Evolutionary conservation across 768 basidiomycete genomes (phyloP).

Genomic region (Coprinopsis sp.): DNA sequence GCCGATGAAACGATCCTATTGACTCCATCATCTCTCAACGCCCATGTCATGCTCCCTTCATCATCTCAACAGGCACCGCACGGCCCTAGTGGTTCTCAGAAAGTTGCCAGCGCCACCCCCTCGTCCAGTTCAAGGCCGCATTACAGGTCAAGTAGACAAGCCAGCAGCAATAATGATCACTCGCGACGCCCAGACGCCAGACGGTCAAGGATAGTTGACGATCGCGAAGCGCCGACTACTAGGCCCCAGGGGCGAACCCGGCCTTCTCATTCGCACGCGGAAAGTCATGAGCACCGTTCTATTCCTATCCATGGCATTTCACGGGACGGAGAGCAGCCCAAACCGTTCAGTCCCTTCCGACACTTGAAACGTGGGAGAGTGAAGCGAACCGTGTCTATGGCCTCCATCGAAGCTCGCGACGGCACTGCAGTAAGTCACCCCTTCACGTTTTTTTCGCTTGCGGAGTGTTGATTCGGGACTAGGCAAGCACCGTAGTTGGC

Average conservation of each 20-base stretch:
- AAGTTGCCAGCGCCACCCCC: conserved; percentile 4
- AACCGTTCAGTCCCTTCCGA: conserved; percentile 59
- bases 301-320: conserved; percentile 25
- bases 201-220: background rate
- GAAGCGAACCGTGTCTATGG: conserved; percentile 66
- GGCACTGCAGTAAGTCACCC: conserved; percentile 68
- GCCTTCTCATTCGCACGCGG: no score
- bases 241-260: no score
- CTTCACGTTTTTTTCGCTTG: background rate
- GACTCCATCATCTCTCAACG: conserved; percentile 66
- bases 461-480: conserved; percentile 11
- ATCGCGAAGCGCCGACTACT: background rate
- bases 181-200: background rate
- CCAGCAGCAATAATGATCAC: background rate
- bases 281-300: background rate
- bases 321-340: conserved; percentile 34
- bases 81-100: conserved; percentile 34
- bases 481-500: conserved; percentile 71
- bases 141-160: background rate
- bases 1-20: conserved; percentile 48
- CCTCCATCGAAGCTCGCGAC: conserved; percentile 73
- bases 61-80: conserved; percentile 35
- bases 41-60: conserved; percentile 41
- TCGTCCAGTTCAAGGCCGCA: background rate
- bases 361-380: conserved; percentile 51